Base-by-base conservation (phyloP, 352 stramenopile genomes). In the Phytopythium sindhum region DNA sequence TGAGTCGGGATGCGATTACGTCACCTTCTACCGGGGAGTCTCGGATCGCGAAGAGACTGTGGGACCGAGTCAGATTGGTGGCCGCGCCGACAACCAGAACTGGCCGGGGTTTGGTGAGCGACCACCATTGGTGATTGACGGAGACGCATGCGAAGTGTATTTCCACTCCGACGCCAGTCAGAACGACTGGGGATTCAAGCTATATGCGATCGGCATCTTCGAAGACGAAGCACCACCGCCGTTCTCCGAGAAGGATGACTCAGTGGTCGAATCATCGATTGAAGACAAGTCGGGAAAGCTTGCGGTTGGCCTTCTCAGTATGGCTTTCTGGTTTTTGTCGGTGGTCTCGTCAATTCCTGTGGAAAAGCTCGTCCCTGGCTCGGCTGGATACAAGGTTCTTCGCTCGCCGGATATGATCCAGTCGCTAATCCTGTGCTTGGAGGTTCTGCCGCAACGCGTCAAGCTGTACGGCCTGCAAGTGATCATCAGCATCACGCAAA, bases 181-280 rank as follows among this genome's bases (percentile, higher is more conserved):
- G n/a, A 92, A 90, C 42, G 88, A 97, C 63, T 97, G 91, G 91
- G 91, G 91, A 0, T 96, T 91, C 64, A 94, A 93, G 54, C 68
- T 97, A 2, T 95, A 79, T 44, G 88, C 84, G 15, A 70, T 90
- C 31, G 85, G 84, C 4, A 69, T 90, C 23, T 88, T 88, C 48
- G 70, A 80, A n/a, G 66, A 74, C 4, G 75, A 64, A 56, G 61
- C 65, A 54, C 54, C n/a, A 12, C 12, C 50, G 11, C 19, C 33
- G 28, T 26, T 17, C 5, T 19, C 31, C 12, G 59, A 58, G 28
- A 19, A 14, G 23, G 55, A 63, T 4, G 58, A 63, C 15, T 19
- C 19, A 7, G 29, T 26, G 8, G 42, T 35, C 29, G 53, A 51
- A 14, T 37, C 24, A n/a, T 44, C 35, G 60, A 3, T 11, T 23